phyloP scores from a whole-genome alignment of 768 basidiomycete genomes.

The Podaxis sp. region DNA sequence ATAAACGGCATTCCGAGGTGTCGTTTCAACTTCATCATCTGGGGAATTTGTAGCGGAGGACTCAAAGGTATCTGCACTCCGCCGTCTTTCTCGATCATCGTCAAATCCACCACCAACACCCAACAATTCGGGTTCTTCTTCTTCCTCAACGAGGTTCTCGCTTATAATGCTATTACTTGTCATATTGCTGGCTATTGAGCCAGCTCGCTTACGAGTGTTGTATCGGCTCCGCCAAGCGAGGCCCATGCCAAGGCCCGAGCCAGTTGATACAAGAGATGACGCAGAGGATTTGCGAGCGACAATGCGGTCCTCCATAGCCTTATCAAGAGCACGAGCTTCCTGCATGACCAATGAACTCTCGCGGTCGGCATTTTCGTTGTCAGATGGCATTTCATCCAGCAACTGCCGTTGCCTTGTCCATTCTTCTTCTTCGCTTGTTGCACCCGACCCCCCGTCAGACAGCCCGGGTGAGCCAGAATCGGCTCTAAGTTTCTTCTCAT shows the following conservation, averaged over 20 bases:
- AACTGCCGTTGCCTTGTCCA: constrained; percentile 71
- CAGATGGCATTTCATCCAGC: constrained; percentile 50
- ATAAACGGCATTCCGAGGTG: constrained; percentile 25
- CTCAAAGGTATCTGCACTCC: constrained; percentile 35
- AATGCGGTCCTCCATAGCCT: constrained; percentile 83
- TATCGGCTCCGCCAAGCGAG: constrained; percentile 65
- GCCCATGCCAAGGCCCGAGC: constrained; percentile 66
- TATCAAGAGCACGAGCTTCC: constrained; percentile 82
- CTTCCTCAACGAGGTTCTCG: constrained; percentile 80
- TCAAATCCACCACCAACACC: constrained; percentile 70
- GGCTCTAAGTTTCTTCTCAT: constrained; percentile 71
- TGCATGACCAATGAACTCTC: constrained; percentile 63
- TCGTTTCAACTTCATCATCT: constrained; percentile 38
- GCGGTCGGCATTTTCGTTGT: constrained; percentile 50
- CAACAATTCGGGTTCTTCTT: constrained; percentile 73
- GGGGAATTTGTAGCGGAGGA: constrained; percentile 45
- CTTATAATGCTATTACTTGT: constrained; percentile 71
- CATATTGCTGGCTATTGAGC: constrained; percentile 70
- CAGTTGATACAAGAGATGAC: constrained; percentile 58
- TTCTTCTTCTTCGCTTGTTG: constrained; percentile 69
- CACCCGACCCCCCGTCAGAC: constrained; percentile 35
- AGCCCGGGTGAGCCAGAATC: constrained; percentile 52
- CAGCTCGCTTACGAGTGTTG: constrained; percentile 66
- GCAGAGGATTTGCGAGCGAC: constrained; percentile 71
- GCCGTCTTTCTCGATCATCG: constrained; percentile 38